Evolutionary conservation across 495 filamentous ascomycete genomes (phyloP), one percentile per base, ranked within the genome.

Genomic region (Pyrenopolyporus hunteri): DNA sequence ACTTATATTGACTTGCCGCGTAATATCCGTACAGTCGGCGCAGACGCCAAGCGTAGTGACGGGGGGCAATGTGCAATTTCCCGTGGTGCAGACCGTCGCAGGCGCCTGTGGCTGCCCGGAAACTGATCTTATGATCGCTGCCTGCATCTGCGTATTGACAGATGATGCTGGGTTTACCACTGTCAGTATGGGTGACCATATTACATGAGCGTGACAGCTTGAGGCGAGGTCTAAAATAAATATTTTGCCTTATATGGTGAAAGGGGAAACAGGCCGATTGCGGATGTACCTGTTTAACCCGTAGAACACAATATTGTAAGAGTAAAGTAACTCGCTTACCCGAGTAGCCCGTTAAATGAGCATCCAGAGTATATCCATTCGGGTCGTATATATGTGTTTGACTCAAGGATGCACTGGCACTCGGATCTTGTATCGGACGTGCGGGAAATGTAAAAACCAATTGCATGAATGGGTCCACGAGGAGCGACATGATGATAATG

Each of bases 61-160:
- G 14, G 43, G 23, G 9, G 43, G 43, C 43, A 22, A 46, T 4
- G 43, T 46, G 23, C 43, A 46, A 13, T 46, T 46, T 16, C 43
- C 43, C 3, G 43, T 46, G n/a, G 20, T 16, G 13, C 43, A 46
- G 6, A 2, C 13, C 6, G 43, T 23, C 13, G 43, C 25, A n/a
- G 25, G 25, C 7, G 43, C n/a, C 13, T 26, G 43, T 13, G 43
- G 25, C 13, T 28, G 25, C 19, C 17, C 43, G 13, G 43, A 46
- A n/a, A 31, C 43, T 19, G 43, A 22, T 14, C 29, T 28, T 23
- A 46, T 26, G 23, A 46, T 46, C 23, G 43, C 43, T 16, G 43
- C 22, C 29, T 46, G 22, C 43, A 46, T 46, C 43, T 46, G 43
- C 29, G 43, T 23, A 13, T 46, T 25, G 39, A 43, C 39, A 22